Evolutionary conservation across 2,329 filamentous ascomycete genomes (phyloP), one percentile per base, ranked within the genome.

Genomic region (Emergomyces orientalis): DNA sequence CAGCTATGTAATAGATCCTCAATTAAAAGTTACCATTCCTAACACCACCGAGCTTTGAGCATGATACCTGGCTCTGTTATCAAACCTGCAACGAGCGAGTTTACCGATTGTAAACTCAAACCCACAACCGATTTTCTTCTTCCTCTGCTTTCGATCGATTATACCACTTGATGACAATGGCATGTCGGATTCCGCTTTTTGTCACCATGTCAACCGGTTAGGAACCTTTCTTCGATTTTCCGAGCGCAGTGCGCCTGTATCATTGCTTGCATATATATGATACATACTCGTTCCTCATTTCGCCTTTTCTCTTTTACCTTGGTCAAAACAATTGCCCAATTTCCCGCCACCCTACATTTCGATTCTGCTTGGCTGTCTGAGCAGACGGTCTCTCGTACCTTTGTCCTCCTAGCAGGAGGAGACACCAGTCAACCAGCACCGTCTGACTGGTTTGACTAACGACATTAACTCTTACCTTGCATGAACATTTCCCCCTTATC

Each of bases 21-120:
- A 55, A 59, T 62, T 63, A n/a, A 65, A 65, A 22, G 61, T 65
- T 59, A 63, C 62, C 1, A 62, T 57, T 7, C 34, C 34, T 34
- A 57, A 41, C 30, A 57, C n/a, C 8, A n/a, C 54, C 4, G 34
- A 41, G n/a, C 32, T 57, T 41, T 57, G 34, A 57, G 32, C n/a
- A 11, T 39, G 9, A n/a, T 57, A 57, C 17, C 1, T 8, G n/a
- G 4, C 8, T 37, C 17, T 8, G 30, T 37, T 34, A 55, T 34
- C 30, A 34, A 34, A 9, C 13, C 32, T 9, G 30, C 19, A 22
- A 17, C 5, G 27, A 37, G n/a, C n/a, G 17, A 34, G 6, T 30
- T 27, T 25, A 30, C 22, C 17, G 47, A 51, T 51, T 51, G 25
- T 25, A 47, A 17, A 17, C 4, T 32, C 13, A 34, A 34, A 1